Base-by-base conservation (phyloP, 1,139 yeast genomes). In the Eremothecium gossypii region DNA sequence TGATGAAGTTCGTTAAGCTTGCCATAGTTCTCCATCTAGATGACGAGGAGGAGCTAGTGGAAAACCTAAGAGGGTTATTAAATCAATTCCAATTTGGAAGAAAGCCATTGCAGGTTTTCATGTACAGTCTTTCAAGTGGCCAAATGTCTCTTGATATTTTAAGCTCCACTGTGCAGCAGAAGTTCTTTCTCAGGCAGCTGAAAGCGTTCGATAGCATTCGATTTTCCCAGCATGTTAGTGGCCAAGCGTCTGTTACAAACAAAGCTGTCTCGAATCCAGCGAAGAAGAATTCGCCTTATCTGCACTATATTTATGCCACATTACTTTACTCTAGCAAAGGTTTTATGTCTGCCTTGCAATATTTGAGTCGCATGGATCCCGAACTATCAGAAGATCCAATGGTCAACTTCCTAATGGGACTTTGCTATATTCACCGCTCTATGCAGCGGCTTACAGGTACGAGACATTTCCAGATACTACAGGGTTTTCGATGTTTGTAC, bases 391-490 rank as follows among this genome's bases (percentile, higher is more conserved):
- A 75, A 38, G 96, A 91, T 49, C 95, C 96, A 0, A 76, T 85
- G 69, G 67, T 91, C 1, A 73, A 87, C 49, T 68, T 91, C 30
- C 64, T 83, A 23, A 67, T 85, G 41, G 96, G 93, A 0, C 64
- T 91, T 33, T 78, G 89, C 0, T 91, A 89, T 61, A 68, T 87
- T n/a, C 96, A 89, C 54, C 71, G 98, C 33, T 83, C 97, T 0
- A 80, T 89, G 79, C 97, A 91, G 61, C 70, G 99, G 49, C 77
- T 85, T 44, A 80, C 95, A 10, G 71, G 80, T 8, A 86, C 86
- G 60, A 73, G 97, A 45, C 96, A 89, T 55, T 70, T 83, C 44
- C 96, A 89, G 57, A 69, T 91, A 27, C 67, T 91, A 2, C 96
- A 91, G 58, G 97, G 96, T 0, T 65, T 91, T 39, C 77, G 91